Percentiles rank a stretch among this genome's conserved stretches.
Conservation (phyloP, 139 green algal species). For the Tetradesmus lagerheimii region DNA sequence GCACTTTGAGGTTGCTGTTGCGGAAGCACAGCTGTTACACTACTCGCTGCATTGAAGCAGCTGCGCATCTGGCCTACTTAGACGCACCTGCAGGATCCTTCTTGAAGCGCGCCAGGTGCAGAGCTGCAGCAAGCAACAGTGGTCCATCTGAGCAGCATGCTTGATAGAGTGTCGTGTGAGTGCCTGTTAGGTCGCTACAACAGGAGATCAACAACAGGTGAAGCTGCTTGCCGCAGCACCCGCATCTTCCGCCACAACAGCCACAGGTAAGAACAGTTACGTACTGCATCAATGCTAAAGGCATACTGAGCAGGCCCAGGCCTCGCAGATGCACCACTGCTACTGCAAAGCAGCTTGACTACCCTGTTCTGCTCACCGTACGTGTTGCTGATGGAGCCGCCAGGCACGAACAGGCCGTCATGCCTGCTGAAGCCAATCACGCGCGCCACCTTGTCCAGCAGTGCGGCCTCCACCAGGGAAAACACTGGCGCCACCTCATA, state of each 20-base stretch:
- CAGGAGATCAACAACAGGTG: too few relatives aligned
- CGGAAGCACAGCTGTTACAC: too few relatives aligned
- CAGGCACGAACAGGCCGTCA: conserved; percentile 13
- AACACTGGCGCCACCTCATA: conserved; percentile 20
- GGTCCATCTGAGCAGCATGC: background rate
- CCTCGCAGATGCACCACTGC: background rate
- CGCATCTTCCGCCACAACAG: too few relatives aligned
- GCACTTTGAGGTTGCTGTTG: too few relatives aligned
- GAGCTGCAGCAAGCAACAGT: background rate
- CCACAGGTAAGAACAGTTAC: too few relatives aligned
- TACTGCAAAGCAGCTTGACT: background rate
- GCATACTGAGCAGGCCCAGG: background rate
- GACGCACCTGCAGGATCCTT: background rate
- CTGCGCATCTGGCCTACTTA: background rate
- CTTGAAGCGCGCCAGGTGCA: conserved; percentile 4
- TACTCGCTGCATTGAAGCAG: background rate
- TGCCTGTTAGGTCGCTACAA: too few relatives aligned
- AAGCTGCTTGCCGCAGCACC: too few relatives aligned
- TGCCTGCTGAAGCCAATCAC: background rate
- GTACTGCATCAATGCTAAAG: background rate
- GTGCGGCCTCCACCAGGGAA: background rate
- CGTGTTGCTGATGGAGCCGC: background rate
- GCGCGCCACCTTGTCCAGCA: background rate
- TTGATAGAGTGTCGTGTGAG: background rate
- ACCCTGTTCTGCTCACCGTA: background rate